phyloP scores from a whole-genome alignment of 2,329 filamentous ascomycete species.

The Nakataea oryzae region DNA sequence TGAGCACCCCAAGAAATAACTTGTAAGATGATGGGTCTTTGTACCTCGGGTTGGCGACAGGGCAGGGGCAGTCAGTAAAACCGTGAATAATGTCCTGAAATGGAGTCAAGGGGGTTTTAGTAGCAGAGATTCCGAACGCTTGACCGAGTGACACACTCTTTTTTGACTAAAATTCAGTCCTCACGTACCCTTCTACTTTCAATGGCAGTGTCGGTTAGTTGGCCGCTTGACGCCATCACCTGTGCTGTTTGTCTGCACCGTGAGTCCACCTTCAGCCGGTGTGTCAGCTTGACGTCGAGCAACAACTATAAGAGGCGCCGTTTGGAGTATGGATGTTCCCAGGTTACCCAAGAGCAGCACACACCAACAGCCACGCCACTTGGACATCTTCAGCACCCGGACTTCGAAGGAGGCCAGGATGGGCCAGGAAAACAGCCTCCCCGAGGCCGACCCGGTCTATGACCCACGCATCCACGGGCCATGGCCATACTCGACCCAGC shows the following conservation, averaged over 20 bases:
- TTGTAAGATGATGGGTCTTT: neutral
- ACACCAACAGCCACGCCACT: neutral
- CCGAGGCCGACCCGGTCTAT: no score
- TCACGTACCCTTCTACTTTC: neutral
- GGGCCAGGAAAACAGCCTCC: neutral
- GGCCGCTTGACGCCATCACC: neutral
- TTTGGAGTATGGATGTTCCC: neutral
- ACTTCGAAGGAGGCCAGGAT: neutral
- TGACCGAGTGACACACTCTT: neutral
- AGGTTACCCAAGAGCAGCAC: no score
- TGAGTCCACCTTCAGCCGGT: neutral
- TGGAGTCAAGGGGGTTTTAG: neutral
- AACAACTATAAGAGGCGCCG: neutral
- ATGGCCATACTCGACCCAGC: neutral
- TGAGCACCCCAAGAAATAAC: neutral
- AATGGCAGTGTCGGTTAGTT: neutral
- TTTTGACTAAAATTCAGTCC: neutral
- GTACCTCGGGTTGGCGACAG: no score
- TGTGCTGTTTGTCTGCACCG: neutral
- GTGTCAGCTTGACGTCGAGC: neutral
- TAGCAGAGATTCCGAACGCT: no score
- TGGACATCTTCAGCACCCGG: neutral
- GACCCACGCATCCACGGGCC: neutral
- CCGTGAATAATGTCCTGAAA: no score
- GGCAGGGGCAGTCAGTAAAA: no score